phyloP scores from a whole-genome alignment of 2,329 filamentous ascomycete genomes.

The Colletotrichum sp. region DNA sequence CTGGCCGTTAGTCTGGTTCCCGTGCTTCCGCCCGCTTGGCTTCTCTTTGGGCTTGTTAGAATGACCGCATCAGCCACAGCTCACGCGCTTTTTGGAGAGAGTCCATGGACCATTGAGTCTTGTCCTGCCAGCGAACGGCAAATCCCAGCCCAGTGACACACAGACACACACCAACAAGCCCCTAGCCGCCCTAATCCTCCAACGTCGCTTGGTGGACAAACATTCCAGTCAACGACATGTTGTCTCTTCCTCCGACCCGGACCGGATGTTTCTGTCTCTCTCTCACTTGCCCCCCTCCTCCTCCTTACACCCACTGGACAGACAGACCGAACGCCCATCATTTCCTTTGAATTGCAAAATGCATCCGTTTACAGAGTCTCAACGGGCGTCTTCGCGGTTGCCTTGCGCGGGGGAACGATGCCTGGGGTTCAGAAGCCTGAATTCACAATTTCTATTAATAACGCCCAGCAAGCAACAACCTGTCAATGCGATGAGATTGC shows the following conservation, averaged over 20 bases:
- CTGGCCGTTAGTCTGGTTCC: neutral
- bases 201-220: constrained; percentile 6
- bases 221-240: constrained; percentile 11
- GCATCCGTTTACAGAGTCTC: neutral
- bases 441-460: constrained; percentile 1
- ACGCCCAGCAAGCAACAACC: neutral
- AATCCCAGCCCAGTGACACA: neutral
- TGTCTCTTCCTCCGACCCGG: constrained; percentile 7
- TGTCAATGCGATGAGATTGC: constrained; percentile 19
- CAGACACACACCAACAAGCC: neutral
- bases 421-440: neutral
- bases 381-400: neutral
- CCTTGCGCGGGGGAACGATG: neutral
- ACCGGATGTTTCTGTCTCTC: neutral
- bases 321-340: neutral
- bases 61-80: neutral
- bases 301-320: neutral
- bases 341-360: neutral
- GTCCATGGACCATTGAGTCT: neutral
- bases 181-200: neutral
- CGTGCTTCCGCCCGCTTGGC: neutral
- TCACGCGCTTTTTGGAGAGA: neutral
- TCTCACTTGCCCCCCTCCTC: neutral
- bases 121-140: neutral
- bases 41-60: neutral